Evolutionary conservation across 129 eudicot species (phyloP).

Genomic region (Calendula officinalis): DNA sequence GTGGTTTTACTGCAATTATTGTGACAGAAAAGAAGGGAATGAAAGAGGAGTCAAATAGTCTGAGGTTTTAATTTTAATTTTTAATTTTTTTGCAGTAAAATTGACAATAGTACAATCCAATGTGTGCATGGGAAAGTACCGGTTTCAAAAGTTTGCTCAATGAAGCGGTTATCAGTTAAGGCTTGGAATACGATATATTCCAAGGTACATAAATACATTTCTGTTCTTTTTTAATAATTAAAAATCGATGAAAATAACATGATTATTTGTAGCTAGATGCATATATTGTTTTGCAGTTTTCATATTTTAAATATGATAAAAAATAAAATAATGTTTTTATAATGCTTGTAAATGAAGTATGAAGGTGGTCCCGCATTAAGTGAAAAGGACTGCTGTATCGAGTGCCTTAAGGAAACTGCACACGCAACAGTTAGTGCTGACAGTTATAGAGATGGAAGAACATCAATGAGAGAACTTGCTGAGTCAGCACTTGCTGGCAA

Average conservation of each 20-base stretch:
- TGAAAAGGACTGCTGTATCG: constrained; percentile 63
- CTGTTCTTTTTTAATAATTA: too few species aligned
- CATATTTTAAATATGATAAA: background rate
- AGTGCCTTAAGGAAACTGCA: constrained; percentile 67
- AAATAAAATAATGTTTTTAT: constrained; percentile 18
- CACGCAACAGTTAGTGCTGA: constrained; percentile 60
- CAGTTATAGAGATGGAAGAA: constrained; percentile 72
- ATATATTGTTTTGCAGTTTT: constrained; percentile 1
- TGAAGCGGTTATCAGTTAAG: constrained; percentile 77
- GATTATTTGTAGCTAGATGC: constrained; percentile 8
- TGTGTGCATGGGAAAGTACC: constrained; percentile 90
- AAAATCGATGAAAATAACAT: background rate
- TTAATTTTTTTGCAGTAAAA: constrained; percentile 49
- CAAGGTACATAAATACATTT: constrained; percentile 47
- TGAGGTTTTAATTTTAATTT: background rate
- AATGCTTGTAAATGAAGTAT: constrained; percentile 50
- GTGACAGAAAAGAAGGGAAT: constrained; percentile 9
- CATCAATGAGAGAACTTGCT: constrained; percentile 74
- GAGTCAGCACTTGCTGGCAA: constrained; percentile 91
- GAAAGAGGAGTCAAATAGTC: constrained; percentile 1
- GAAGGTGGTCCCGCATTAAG: constrained; percentile 78
- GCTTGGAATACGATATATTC: constrained; percentile 75
- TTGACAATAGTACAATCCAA: constrained; percentile 71
- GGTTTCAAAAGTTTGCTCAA: constrained; percentile 58
- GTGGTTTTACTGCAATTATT: constrained; percentile 16